A percentile compares a stretch with the other conserved stretches of the same genome.
phyloP scores from a whole-genome alignment of 2,329 filamentous ascomycete species.

The Helotiales sp. region DNA sequence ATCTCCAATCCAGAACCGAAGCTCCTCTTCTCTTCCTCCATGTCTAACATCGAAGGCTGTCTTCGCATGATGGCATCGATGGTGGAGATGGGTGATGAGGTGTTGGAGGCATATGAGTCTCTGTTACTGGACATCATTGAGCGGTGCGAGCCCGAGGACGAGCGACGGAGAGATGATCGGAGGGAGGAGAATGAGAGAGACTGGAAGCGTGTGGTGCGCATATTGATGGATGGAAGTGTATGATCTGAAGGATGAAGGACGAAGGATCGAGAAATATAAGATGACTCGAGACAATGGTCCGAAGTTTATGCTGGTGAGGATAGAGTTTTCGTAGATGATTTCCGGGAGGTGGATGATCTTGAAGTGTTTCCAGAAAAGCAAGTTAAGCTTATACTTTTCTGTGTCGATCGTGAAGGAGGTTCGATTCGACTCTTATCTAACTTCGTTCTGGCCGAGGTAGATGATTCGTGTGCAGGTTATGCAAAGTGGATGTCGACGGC shows the following conservation, averaged over 20 bases:
- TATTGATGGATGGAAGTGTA: conserved; percentile 22
- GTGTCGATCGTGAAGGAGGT: conserved; percentile 5
- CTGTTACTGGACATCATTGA: conserved; percentile 31
- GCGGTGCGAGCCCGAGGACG: conserved; percentile 39
- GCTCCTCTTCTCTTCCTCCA: conserved; percentile 56
- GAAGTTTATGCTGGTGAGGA: not conserved
- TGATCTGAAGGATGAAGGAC: not conserved
- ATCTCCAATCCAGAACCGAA: conserved; percentile 55
- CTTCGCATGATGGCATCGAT: conserved; percentile 61
- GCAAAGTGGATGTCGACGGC: conserved; percentile 18
- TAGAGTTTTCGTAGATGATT: conserved; percentile 1
- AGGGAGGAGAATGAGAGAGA: conserved; percentile 52
- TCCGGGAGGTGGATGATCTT: not conserved
- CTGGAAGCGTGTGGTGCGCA: conserved; percentile 34
- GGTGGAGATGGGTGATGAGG: conserved; percentile 44
- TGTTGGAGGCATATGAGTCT: conserved; percentile 44
- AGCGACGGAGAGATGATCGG: conserved; percentile 54
- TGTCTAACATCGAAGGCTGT: conserved; percentile 56
- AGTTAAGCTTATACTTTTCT: not conserved
- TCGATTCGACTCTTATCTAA: conserved; percentile 1
- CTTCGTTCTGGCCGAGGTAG: not conserved
- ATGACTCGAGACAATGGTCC: not conserved
- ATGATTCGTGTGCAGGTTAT: conserved; percentile 7
- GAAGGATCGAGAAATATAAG: not conserved
- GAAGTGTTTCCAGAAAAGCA: conserved; percentile 5